These are phyloP conservation scores for Davidsoniella neocaledoniae DNA, from an alignment of 2,329 filamentous ascomycete genomes.

Conservation along the genomic window DNA sequence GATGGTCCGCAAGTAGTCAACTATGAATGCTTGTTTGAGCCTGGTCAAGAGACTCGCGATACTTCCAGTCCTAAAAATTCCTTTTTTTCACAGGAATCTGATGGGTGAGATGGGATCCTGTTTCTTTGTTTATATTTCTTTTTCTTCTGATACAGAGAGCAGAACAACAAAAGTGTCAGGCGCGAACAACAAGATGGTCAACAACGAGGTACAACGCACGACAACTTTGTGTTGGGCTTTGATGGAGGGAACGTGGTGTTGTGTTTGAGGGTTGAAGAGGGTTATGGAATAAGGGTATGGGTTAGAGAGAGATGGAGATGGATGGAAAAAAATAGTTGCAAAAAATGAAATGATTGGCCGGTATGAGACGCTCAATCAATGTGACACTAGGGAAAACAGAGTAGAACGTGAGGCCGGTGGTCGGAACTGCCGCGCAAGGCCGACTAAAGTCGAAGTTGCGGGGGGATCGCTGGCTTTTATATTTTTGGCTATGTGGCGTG, in stretches of 20 bases:
- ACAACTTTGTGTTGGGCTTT: not conserved
- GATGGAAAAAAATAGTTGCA: not conserved
- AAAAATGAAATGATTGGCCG: not conserved
- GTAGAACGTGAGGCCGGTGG: conserved; percentile 10
- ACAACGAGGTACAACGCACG: conserved; percentile 1
- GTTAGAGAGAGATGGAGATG: not conserved
- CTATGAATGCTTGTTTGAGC: not conserved
- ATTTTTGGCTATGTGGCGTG: conserved; percentile 13
- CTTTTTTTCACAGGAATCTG: conserved; percentile 7
- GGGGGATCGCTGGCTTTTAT: conserved; percentile 11
- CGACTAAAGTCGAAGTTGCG: conserved; percentile 5
- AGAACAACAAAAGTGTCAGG: conserved; percentile 3
- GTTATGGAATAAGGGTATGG: not conserved
- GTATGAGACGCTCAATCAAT: conserved; percentile 1
- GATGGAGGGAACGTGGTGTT: not conserved
- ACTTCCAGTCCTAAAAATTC: not conserved
- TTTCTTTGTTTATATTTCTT: not conserved
- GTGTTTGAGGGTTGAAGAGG: not conserved
- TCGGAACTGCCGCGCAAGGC: conserved; percentile 11
- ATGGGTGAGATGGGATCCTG: not conserved
- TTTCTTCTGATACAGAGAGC: not conserved
- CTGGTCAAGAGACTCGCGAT: not conserved
- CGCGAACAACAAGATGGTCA: not conserved
- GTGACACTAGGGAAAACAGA: conserved; percentile 2
- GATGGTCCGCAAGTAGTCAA: not conserved